Conservation (phyloP, 495 filamentous ascomycete species). For the Podospora didyma region DNA sequence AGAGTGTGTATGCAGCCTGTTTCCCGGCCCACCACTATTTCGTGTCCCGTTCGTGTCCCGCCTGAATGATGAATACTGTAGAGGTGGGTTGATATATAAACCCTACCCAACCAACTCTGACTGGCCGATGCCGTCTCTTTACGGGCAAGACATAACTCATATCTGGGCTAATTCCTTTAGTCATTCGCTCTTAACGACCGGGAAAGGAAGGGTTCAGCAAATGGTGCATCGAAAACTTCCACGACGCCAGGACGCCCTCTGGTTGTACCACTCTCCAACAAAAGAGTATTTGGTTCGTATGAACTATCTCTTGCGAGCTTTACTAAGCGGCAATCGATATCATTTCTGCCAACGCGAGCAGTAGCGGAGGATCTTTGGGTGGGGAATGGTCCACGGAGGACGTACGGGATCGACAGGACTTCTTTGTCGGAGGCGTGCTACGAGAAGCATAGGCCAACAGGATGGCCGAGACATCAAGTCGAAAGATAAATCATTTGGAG, state of each 20-base stretch:
- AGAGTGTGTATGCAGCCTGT: slow-evolving; percentile 16
- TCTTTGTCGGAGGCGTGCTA: background rate
- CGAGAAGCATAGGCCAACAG: no score
- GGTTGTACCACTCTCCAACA: no score
- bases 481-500: background rate
- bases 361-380: background rate
- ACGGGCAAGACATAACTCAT: background rate
- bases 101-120: background rate
- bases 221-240: no score
- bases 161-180: background rate
- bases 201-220: no score
- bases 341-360: background rate
- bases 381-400: background rate
- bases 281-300: no score
- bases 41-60: background rate
- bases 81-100: background rate
- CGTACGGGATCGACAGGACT: background rate
- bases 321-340: background rate
- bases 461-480: background rate
- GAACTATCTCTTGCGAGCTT: no score
- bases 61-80: background rate
- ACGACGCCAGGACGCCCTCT: no score
- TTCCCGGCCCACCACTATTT: slow-evolving; percentile 3
- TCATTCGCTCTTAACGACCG: background rate
- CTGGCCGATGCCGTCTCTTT: background rate